Evolutionary conservation across 495 filamentous ascomycete species (phyloP).

Genomic region (Aspergillus taichungensis): DNA sequence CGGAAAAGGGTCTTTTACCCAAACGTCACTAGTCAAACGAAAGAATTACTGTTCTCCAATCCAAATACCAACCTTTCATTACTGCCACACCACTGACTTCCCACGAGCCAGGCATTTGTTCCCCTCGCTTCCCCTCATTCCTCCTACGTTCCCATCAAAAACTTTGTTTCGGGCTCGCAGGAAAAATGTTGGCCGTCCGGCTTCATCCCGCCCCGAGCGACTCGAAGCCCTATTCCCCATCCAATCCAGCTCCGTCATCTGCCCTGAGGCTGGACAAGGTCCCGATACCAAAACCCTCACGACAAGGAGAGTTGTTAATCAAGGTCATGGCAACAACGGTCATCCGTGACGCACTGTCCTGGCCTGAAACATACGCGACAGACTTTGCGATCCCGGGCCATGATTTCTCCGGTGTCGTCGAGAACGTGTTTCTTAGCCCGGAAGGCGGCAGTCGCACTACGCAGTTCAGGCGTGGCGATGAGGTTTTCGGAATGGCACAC

Average conservation of each 20-base stretch:
- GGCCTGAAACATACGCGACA: slow-evolving; percentile 25
- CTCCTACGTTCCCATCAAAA: too few species aligned
- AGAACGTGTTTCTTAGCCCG: slow-evolving; percentile 8
- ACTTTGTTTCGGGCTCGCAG: too few species aligned
- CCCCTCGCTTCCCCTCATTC: too few species aligned
- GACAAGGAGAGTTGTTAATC: slow-evolving; percentile 18
- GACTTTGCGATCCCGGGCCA: slow-evolving; percentile 26
- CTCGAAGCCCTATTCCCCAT: slow-evolving; percentile 14
- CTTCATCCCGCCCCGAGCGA: slow-evolving; percentile 19
- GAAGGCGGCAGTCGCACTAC: too few species aligned
- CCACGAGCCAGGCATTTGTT: too few species aligned
- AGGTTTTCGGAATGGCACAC: slow-evolving; percentile 26
- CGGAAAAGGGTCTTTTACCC: too few species aligned
- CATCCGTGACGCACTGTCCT: slow-evolving; percentile 24
- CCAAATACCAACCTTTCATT: too few species aligned
- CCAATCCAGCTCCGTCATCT: slow-evolving; percentile 26
- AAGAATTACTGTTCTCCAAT: too few species aligned
- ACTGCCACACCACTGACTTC: too few species aligned
- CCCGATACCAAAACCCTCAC: slow-evolving; percentile 16
- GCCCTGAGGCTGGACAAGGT: slow-evolving; percentile 23
- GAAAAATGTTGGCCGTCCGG: slow-evolving; percentile 33
- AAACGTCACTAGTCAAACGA: too few species aligned
- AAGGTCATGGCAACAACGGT: slow-evolving; percentile 23
- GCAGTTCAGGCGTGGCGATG: slow-evolving; percentile 20
- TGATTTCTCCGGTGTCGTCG: slow-evolving; percentile 39